These are phyloP conservation scores for Theileria parva DNA, from an alignment of 169 alveolate genomes.

Conservation along the genomic window DNA sequence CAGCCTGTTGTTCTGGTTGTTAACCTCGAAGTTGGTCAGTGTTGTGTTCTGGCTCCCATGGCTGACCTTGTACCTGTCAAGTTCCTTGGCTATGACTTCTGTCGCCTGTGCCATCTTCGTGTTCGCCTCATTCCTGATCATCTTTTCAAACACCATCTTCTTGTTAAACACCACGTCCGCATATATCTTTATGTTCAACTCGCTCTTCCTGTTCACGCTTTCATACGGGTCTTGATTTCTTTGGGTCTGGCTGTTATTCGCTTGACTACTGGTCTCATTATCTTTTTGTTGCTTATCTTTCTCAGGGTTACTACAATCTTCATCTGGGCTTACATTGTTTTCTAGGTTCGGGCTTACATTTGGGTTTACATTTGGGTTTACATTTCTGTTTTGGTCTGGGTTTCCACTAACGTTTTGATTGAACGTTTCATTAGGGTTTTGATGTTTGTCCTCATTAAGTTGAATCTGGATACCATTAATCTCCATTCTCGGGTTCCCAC, in stretches of 20 bases:
- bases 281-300: neutral
- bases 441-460: neutral
- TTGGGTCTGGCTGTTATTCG: too few species aligned
- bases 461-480: too few species aligned
- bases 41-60: neutral
- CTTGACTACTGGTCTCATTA: too few species aligned
- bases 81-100: neutral
- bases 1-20: neutral
- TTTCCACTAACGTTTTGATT: too few species aligned
- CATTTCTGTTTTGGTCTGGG: too few species aligned
- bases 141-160: constrained; percentile 28
- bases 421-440: too few species aligned
- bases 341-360: too few species aligned
- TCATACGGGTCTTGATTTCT: too few species aligned
- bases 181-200: constrained; percentile 14
- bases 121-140: constrained; percentile 49
- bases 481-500: neutral
- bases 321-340: neutral
- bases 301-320: neutral
- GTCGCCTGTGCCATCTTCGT: constrained; percentile 16
- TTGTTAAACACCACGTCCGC: constrained; percentile 47
- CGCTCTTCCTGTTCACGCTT: neutral
- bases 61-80: neutral
- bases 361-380: too few species aligned
- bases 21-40: neutral